Conservation (phyloP, 2,329 filamentous ascomycete genomes). For the Lasiodiplodia gonubiensis region DNA sequence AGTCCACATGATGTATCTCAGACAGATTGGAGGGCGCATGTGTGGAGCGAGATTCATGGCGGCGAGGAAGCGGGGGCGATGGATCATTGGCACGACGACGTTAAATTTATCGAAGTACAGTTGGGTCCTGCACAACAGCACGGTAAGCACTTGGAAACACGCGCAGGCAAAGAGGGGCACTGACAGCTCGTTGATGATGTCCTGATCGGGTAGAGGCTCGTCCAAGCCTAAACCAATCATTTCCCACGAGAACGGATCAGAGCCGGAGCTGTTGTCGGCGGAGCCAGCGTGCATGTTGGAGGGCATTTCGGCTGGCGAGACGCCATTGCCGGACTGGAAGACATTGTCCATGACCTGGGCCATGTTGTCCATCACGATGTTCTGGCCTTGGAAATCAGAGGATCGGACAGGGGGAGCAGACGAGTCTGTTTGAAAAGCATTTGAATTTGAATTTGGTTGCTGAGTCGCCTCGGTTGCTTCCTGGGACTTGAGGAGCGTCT, state of each 20-base stretch:
- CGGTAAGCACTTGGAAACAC: neutral
- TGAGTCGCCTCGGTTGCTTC: conserved; percentile 54
- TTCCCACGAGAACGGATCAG: conserved; percentile 72
- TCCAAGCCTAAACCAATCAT: conserved; percentile 81
- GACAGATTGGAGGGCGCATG: conserved; percentile 81
- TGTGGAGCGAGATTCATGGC: conserved; percentile 88
- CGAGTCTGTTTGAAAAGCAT: neutral
- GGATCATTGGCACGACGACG: conserved; percentile 84
- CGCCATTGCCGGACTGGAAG: neutral
- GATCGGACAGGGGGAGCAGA: neutral
- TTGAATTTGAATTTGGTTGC: conserved; percentile 31
- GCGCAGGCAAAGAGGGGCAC: conserved; percentile 32
- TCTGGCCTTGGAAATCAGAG: conserved; percentile 16
- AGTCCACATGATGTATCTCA: conserved; percentile 97
- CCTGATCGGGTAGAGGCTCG: conserved; percentile 77
- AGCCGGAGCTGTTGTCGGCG: conserved; percentile 1
- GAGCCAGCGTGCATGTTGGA: neutral
- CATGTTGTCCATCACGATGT: conserved; percentile 10
- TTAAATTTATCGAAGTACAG: conserved; percentile 93
- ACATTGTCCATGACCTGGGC: conserved; percentile 11
- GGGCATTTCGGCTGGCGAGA: neutral
- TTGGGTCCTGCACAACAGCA: conserved; percentile 63
- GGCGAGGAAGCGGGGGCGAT: conserved; percentile 83
- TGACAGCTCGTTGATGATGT: conserved; percentile 85
- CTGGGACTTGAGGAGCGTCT: conserved; percentile 85